phyloP scores from a whole-genome alignment of 805 yeast genomes.

The Saccharomycopsis microspora region DNA sequence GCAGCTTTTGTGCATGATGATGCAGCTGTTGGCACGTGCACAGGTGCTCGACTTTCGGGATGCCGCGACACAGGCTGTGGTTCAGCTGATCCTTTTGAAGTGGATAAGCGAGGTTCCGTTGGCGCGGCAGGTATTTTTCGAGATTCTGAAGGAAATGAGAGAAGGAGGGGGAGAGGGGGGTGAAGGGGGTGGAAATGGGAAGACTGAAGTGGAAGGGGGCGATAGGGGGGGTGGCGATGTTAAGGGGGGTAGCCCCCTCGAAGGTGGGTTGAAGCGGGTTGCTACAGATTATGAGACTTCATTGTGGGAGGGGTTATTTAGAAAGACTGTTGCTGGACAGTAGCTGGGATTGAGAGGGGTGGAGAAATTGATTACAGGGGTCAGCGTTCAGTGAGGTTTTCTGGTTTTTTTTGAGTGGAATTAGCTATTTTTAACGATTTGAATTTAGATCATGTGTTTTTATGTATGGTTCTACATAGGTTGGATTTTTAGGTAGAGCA shows the following conservation, averaged over 20 bases:
- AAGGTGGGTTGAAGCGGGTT: background rate
- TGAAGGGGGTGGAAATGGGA: background rate
- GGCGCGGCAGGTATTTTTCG: slow-evolving; percentile 47
- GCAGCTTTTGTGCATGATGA: slow-evolving; percentile 51
- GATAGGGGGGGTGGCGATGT: background rate
- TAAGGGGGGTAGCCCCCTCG: background rate
- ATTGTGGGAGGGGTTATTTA: no score
- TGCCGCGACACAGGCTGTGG: slow-evolving; percentile 29
- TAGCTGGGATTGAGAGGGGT: no score
- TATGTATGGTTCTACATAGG: no score
- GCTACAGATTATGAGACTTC: no score
- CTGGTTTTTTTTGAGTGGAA: no score
- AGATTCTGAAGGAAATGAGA: background rate
- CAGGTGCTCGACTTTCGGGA: slow-evolving; percentile 33
- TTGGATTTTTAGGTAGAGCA: no score
- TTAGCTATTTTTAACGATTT: no score
- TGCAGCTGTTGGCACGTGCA: slow-evolving; percentile 36
- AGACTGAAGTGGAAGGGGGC: background rate
- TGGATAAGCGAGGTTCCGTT: slow-evolving; percentile 58
- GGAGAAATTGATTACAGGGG: no score
- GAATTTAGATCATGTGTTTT: no score
- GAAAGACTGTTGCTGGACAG: no score
- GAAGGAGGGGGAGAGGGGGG: background rate
- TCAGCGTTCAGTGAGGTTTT: no score
- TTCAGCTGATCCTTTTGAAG: slow-evolving; percentile 47